Evolutionary conservation across 2,329 filamentous ascomycete genomes (phyloP).

Genomic region (Samsoniella hepiali): DNA sequence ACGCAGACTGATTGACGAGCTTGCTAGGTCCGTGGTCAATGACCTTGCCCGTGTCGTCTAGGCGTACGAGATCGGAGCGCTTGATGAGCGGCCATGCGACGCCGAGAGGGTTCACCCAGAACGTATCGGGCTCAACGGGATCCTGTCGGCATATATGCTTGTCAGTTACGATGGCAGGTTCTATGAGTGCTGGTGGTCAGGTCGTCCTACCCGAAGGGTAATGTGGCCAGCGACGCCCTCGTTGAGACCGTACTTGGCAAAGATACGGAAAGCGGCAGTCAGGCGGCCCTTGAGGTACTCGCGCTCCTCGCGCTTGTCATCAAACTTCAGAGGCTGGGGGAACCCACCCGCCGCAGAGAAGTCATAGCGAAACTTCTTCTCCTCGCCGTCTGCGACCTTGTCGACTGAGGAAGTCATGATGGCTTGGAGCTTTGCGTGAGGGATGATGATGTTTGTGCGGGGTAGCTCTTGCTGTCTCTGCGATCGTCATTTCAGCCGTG

Average conservation of each 20-base stretch:
- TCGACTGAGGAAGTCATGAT: background rate
- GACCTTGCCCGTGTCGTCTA: slow-evolving; percentile 58
- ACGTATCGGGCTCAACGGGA: slow-evolving; percentile 57
- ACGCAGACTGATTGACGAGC: slow-evolving; percentile 29
- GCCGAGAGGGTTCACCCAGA: slow-evolving; percentile 68
- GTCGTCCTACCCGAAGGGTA: slow-evolving; percentile 43
- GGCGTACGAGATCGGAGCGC: slow-evolving; percentile 64
- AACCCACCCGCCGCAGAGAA: slow-evolving; percentile 14
- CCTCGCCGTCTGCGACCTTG: background rate
- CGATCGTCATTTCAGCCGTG: background rate
- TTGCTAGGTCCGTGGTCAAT: slow-evolving; percentile 56
- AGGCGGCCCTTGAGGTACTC: slow-evolving; percentile 53
- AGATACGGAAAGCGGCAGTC: slow-evolving; percentile 55
- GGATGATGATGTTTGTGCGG: background rate
- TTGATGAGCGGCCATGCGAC: slow-evolving; percentile 61
- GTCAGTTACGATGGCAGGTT: slow-evolving; percentile 6
- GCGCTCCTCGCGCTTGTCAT: slow-evolving; percentile 39
- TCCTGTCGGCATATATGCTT: slow-evolving; percentile 28
- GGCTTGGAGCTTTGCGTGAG: background rate
- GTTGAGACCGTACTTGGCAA: slow-evolving; percentile 55
- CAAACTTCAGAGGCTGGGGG: slow-evolving; percentile 22
- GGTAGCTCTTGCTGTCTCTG: background rate
- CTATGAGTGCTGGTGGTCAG: background rate
- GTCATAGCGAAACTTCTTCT: slow-evolving; percentile 15
- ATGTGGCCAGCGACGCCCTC: slow-evolving; percentile 66